Base-by-base conservation (phyloP, 345 rosid genomes). In the Passiflora organensis region DNA sequence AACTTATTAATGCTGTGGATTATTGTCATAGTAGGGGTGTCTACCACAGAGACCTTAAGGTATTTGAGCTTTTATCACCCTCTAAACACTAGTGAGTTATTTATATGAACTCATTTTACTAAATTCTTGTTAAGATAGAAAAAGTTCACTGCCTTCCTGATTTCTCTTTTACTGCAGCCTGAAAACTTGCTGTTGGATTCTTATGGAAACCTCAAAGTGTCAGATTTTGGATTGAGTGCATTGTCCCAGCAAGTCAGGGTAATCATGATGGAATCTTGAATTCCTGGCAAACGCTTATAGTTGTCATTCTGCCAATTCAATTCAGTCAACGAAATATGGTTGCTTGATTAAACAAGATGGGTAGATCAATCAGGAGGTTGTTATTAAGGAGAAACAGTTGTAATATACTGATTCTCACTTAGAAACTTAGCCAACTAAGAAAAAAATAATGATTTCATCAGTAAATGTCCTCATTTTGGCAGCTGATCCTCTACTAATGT, bases 1-100 rank as follows among this genome's bases (percentile, higher is more conserved):
- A 93, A 76, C 99, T 93, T 67, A 78, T 93, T 46, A 82, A 93
- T 76, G 86, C 84, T 32, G 91, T 93, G 53, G 99, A 93, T 69
- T 93, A 86, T 60, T 93, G 99, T 69, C 99, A 93, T 70, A 93
- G 96, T 60, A 78, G 99, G 76, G 99, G 96, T 60, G 99, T 93
- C 47, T 93, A 78, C 72, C 99, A 93, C 58, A 82, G 99, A 76
- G 96, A 93, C 64, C 87, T 93, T 24, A 93, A 93, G 95, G 99
- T 91, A 65, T 50, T 47, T 36, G n/a, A 57, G 32, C 19, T 18
- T 23, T 62, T 41, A 32, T 39, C 18, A 50, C 14, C 6, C 58
- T 48, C 6, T 32, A 46, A 25, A 47, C 24, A 48, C 14, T 23
- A n/a, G 45, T 58, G 6, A 21, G 28, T 15, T 13, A 23, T 51